Base-by-base conservation (phyloP, 1,284 basidiomycete species). In the Ustilago tritici region DNA sequence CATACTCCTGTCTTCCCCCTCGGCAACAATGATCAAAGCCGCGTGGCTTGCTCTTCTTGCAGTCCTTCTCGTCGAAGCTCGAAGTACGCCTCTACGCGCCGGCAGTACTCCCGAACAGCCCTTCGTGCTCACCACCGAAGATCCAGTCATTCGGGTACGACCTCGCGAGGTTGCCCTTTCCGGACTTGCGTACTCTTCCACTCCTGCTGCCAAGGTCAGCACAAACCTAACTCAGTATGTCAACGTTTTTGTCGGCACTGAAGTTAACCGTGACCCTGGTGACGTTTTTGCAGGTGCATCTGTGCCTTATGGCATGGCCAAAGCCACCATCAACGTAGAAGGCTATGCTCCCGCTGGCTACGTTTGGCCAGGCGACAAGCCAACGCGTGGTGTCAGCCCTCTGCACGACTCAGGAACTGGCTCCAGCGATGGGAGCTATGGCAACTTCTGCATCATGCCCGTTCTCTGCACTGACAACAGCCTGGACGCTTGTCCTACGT, bases 351-450 rank as follows among this genome's bases (percentile, higher is more conserved):
- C 82, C 6, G 76, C 81, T 4, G 80, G 80, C 32, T 79, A 83
- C 53, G 76, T 77, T 28, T 75, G 60, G 55, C 65, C 76, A 8
- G 54, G 62, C 11, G 61, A 73, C 46, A 64, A 76, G 38, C 64
- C 70, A 8, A 76, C 82, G 17, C 78, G 82, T n/a, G 81, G 82
- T 28, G 60, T 83, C 31, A 76, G 71, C 15, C 65, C 70, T 1
- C 70, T 83, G 8, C 82, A 83, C 61, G 82, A 83, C 56, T 76
- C 78, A 19, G 82, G 82, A 36, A 83, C 82, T 4, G 81, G 82
- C 40, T 83, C 82, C 14, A 76, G 73, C 36, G 61, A 57, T 12
- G 81, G 82, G 34, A 76, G 71, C 54, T 82, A 70, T 43, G 82
- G 82, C 49, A 82, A 82, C 70, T 82, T 78, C 32, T 79, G 76